phyloP scores from a whole-genome alignment of 805 yeast species.

The Nakazawaea anatomiae region DNA sequence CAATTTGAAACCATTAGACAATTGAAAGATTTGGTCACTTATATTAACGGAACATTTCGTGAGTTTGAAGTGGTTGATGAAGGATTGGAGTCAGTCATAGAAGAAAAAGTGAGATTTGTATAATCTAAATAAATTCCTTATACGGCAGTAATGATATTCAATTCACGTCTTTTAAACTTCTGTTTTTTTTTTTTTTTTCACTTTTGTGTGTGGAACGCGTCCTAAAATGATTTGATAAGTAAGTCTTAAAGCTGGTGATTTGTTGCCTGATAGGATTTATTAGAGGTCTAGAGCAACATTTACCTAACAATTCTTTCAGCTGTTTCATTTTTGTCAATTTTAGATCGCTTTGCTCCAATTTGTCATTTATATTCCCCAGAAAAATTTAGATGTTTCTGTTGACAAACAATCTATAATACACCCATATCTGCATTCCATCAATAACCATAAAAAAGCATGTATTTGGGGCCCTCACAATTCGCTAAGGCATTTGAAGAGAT shows the following conservation, averaged over 20 bases:
- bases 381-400: not conserved
- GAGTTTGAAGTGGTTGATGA: slow-evolving; percentile 25
- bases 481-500: slow-evolving; percentile 63
- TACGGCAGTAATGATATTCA: not conserved
- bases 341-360: too few relatives aligned
- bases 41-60: slow-evolving; percentile 25
- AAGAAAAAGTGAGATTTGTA: not conserved
- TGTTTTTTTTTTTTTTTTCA: not conserved
- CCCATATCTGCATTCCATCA: too few relatives aligned
- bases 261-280: too few relatives aligned
- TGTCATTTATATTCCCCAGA: too few relatives aligned
- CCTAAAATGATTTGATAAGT: too few relatives aligned
- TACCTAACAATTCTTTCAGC: not conserved
- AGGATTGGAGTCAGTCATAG: slow-evolving; percentile 5
- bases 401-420: not conserved
- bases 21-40: slow-evolving; percentile 19
- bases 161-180: not conserved
- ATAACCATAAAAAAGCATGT: slow-evolving; percentile 44
- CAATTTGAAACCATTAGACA: slow-evolving; percentile 23
- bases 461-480: slow-evolving; percentile 66
- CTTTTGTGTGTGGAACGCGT: not conserved
- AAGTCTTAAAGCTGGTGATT: too few relatives aligned
- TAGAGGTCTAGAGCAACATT: too few relatives aligned
- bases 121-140: not conserved
- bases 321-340: too few relatives aligned